phyloP scores from a whole-genome alignment of 768 basidiomycete genomes.

The Amanita pallidorosea region DNA sequence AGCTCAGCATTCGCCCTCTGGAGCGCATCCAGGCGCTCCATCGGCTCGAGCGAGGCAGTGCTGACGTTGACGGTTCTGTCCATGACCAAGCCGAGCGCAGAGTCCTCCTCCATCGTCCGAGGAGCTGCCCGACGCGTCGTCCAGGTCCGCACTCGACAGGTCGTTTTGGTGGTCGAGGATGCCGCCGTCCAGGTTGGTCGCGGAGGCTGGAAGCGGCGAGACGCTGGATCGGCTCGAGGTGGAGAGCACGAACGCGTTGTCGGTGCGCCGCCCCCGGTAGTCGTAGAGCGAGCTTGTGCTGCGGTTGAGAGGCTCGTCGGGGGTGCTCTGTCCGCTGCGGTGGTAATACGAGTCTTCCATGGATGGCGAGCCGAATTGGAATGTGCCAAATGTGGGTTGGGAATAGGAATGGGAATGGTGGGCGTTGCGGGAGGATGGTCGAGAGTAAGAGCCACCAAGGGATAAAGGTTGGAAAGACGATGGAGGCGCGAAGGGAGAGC shows the following conservation, averaged over 20 bases:
- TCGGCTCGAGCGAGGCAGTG: slow-evolving; percentile 57
- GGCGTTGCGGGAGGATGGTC: slow-evolving; percentile 57
- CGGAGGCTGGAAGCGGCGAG: slow-evolving; percentile 4
- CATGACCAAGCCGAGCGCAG: slow-evolving; percentile 44
- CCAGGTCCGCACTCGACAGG: neutral
- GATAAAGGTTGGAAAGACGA: slow-evolving; percentile 7
- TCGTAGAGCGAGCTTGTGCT: slow-evolving; percentile 20
- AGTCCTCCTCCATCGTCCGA: slow-evolving; percentile 45
- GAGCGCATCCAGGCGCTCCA: slow-evolving; percentile 65
- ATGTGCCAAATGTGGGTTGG: slow-evolving; percentile 2
- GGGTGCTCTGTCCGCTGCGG: slow-evolving; percentile 31
- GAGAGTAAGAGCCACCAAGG: slow-evolving; percentile 20
- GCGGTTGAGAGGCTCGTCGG: slow-evolving; percentile 18
- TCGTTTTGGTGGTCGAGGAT: slow-evolving; percentile 1
- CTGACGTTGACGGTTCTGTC: slow-evolving; percentile 52
- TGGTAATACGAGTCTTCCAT: slow-evolving; percentile 12
- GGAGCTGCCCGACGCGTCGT: slow-evolving; percentile 1
- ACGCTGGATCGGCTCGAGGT: neutral
- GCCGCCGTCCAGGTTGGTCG: slow-evolving; percentile 1
- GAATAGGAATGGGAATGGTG: slow-evolving; percentile 31
- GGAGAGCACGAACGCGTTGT: slow-evolving; percentile 18
- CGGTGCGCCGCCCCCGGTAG: slow-evolving; percentile 18
- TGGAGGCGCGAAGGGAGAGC: slow-evolving; percentile 25
- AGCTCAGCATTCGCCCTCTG: slow-evolving; percentile 68
- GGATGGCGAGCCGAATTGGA: slow-evolving; percentile 8